Base-by-base conservation (phyloP, 495 filamentous ascomycete genomes). In the Xylaria longipes region DNA sequence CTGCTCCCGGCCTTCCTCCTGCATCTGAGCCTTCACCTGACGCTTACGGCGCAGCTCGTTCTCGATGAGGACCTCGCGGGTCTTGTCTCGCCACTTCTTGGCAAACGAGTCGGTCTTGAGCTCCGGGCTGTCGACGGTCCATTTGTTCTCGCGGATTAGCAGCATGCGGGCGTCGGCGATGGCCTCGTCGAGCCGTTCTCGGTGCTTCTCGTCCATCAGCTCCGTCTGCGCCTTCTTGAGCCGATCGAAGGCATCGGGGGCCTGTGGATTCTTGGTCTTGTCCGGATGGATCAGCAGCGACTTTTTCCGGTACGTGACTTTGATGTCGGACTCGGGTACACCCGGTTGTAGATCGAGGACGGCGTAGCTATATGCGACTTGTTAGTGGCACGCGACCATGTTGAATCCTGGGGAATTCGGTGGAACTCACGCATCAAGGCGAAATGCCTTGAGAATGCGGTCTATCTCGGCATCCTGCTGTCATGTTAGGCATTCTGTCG, bases 271-370 rank as follows among this genome's bases (percentile, higher is more conserved):
- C 74, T 89, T 90, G 64, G 97, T 98, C 82, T 98, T 98, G 83
- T 99, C 96, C 14, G 96, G 96, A 84, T 99, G 96, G 84, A 99
- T 98, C 7, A 99, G 89, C 41, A 99, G 91, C 20, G 96, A 99
- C 80, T 97, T 98, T 75, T 91, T 94, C 83, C 96, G 94, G 85
- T 98, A 99, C 79, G 87, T 85, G 71, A 90, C 82, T 82, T 98
- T 98, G 85, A 99, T 98, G 83, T 98, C 97, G 67, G 93, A 94
- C 75, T 98, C 96, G 31, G 96, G 89, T 43, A 97, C 93, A 78
- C 96, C 96, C 8, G 96, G 96, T 81, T 97, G 94, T 69, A 99
- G 91, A 81, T 97, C 96, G 33, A 99, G 92, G 69, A 98, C 93
- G 56, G 94, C 92, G 84, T 98, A 98, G 75, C 92, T 94, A 71